Percentiles rank a stretch among this genome's conserved stretches.
Evolutionary conservation across 148 eudicot species (phyloP).

Genomic region (Talinum fruticosum): DNA sequence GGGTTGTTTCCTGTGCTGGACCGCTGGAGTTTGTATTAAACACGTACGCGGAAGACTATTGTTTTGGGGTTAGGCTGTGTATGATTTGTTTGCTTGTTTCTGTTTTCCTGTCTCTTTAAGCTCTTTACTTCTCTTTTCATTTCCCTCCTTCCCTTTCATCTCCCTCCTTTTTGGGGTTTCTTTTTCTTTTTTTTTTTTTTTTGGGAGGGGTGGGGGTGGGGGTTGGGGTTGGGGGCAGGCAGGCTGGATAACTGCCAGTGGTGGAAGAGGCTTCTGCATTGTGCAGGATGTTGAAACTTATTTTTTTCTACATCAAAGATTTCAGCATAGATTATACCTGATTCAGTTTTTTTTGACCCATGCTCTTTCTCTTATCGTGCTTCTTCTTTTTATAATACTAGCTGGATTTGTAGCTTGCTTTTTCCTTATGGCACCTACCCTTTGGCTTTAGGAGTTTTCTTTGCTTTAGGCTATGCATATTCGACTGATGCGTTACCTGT

Average conservation of each 20-base stretch:
- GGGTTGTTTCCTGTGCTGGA: too few relatives aligned
- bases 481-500: slow-evolving; percentile 16
- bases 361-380: not conserved
- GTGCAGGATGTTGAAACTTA: not conserved
- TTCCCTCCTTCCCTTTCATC: not conserved
- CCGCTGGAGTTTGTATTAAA: not conserved
- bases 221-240: too few relatives aligned
- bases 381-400: not conserved
- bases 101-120: not conserved
- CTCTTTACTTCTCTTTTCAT: not conserved
- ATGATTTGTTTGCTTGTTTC: not conserved
- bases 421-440: not conserved
- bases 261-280: not conserved
- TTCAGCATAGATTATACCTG: not conserved
- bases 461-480: slow-evolving; percentile 9
- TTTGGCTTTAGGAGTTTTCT: not conserved
- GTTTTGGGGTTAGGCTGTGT: not conserved
- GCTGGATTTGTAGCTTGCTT: not conserved
- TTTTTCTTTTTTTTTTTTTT: not conserved
- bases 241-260: too few relatives aligned
- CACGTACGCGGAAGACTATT: not conserved
- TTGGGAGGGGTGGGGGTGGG: not conserved
- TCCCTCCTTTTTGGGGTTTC: not conserved
- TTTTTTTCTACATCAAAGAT: not conserved
- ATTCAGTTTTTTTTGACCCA: not conserved